Base-by-base conservation (phyloP, 352 stramenopile genomes). In the Phytophthora pluvialis region DNA sequence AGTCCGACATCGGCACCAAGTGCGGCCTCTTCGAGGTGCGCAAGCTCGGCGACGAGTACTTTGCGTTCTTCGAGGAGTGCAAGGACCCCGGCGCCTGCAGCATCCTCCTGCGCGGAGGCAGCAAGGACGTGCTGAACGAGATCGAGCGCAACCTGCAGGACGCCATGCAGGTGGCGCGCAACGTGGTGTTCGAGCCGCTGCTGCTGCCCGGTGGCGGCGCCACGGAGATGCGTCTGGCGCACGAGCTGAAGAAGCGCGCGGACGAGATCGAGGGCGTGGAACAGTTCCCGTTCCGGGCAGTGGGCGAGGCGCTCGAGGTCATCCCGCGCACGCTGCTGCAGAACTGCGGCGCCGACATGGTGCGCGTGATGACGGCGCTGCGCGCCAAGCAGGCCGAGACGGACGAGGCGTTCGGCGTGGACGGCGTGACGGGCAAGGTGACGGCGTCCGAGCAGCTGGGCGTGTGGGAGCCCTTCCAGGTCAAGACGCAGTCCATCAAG, bases 401-500 rank as follows among this genome's bases (percentile, higher is more conserved):
- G 48, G 81, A 92, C 10, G 86, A 89, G 43, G 69, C 86, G 56
- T 82, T 80, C 60, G 88, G 88, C 33, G 72, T 97, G 18, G 86
- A 97, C 63, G 90, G 90, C 42, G 86, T 96, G 43, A 91, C 83
- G 43, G 90, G 90, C 59, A 93, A 93, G 51, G 82, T 99, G 55
- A 97, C 93, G 3, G 83, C 97, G 77, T 99, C 99, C 83, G 86
- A 95, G 68, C 83, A 98, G 60, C 87, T 99, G 51, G 97, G 94
- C 48, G 96, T 99, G 62, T 99, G 97, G 97, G 98, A 99, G 71
- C 97, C 98, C n/a, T 99, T 98, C 75, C 88, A 97, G 75, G 98
- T 99, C 62, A 99, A 99, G 84, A 98, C 98, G 44, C 98, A 99
- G 91, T 99, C 97, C 25, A 99, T 99, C 83, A 99, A 99, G 86